Conservation (phyloP, 2,329 filamentous ascomycete species). For the Alternaria longipes region DNA sequence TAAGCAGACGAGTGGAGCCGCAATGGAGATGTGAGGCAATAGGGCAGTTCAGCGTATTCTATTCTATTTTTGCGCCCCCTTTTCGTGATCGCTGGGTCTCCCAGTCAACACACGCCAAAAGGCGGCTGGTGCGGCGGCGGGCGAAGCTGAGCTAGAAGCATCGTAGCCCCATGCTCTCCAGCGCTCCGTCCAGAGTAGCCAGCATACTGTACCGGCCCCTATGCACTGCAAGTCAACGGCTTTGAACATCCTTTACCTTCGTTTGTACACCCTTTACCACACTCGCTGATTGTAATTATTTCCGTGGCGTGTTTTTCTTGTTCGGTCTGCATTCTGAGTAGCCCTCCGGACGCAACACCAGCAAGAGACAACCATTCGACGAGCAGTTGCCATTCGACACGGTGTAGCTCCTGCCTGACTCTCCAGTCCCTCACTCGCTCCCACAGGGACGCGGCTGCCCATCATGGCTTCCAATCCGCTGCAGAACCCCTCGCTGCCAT, state of each 20-base stretch:
- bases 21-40: conserved; percentile 19
- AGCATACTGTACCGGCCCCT: conserved; percentile 32
- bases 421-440: conserved; percentile 44
- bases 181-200: conserved; percentile 14
- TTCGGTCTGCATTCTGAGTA: conserved; percentile 38
- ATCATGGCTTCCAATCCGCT: conserved; percentile 67
- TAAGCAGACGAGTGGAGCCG: conserved; percentile 26
- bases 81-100: conserved; percentile 26
- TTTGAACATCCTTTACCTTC: conserved; percentile 36
- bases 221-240: conserved; percentile 31
- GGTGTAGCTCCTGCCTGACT: conserved; percentile 29
- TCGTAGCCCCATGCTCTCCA: conserved; percentile 15
- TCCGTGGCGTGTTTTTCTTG: conserved; percentile 23
- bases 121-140: conserved; percentile 19
- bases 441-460: conserved; percentile 52
- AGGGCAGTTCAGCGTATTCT: conserved; percentile 25
- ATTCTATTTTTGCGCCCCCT: conserved; percentile 36
- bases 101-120: conserved; percentile 31
- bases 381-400: conserved; percentile 15
- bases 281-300: conserved; percentile 44
- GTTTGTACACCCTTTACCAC: conserved; percentile 40
- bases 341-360: conserved; percentile 14
- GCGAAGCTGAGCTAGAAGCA: conserved; percentile 17
- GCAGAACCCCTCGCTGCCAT: conserved; percentile 82
- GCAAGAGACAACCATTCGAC: conserved; percentile 18